Base-by-base conservation (phyloP, 768 basidiomycete genomes). In the Suillus sp. region DNA sequence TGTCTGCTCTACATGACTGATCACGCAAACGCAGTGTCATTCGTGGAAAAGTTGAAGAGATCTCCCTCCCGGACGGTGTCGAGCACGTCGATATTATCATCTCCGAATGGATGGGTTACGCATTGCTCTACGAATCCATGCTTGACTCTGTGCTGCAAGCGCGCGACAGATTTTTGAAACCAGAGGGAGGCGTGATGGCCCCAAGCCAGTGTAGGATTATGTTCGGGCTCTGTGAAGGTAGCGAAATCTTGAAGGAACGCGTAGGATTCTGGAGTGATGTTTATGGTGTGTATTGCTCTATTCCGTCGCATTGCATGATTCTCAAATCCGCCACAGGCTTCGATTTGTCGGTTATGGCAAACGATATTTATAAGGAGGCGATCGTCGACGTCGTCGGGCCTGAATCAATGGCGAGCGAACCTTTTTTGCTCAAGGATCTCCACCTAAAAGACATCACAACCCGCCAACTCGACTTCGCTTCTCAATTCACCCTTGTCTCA, bases 31-130 rank as follows among this genome's bases (percentile, higher is more conserved):
- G 20, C 66, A 88, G 86, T 5, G 95, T 99, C 48, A 86, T 98
- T 61, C 88, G 83, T 57, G 94, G 94, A 32, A 97, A 96, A 74
- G 85, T 98, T 30, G 96, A 99, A 76, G 88, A 95, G 25, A 89
- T 99, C 62, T 74, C 68, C 8, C 79, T 98, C 1, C 94, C 93
- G 2, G 87, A 89, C 58, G 85, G 78, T 59, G 78, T 90, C 56
- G 79, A 84, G 11, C 80, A 92, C 59, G 96, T 99, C 27, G 96
- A 99, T 74, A 85, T 99, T 64, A 95, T 99, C 74, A 81, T 99
- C 58, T 96, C 94, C 4, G 96, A 99, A 76, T 99, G 96, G 96
- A 98, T 98, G 96, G 95, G 89, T 18, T 94, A 93, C 70, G 90
- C 89, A 1, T 79, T 94, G 27, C 83, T 98, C 25, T 98, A 98